Evolutionary conservation across 2,329 filamentous ascomycete genomes (phyloP).

Genomic region (Fusarium neocosmosporiellum): DNA sequence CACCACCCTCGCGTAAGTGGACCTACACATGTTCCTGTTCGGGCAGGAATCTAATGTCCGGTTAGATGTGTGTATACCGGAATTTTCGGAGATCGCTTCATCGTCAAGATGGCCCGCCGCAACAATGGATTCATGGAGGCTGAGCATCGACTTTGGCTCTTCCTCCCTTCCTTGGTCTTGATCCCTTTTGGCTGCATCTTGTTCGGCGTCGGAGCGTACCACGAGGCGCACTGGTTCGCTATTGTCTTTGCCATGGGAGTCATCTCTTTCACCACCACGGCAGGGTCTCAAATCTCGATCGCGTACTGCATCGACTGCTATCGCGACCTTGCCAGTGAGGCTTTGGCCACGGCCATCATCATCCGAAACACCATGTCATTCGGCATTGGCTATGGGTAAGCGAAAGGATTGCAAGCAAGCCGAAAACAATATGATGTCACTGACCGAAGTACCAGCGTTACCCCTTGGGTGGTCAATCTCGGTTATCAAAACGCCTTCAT

Average conservation of each 20-base stretch:
- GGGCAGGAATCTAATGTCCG: not conserved
- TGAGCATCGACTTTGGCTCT: slow-evolving; percentile 11
- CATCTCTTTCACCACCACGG: not conserved
- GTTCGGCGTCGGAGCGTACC: not conserved
- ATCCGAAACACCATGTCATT: slow-evolving; percentile 11
- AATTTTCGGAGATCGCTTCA: slow-evolving; percentile 2
- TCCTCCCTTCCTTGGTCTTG: not conserved
- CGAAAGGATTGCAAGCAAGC: not conserved
- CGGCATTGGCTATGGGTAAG: slow-evolving; percentile 3
- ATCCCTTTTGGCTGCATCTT: not conserved
- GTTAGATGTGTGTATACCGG: not conserved
- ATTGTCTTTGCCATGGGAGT: slow-evolving; percentile 1
- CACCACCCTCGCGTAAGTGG: not conserved
- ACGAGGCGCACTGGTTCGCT: not conserved
- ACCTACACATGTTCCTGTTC: not conserved
- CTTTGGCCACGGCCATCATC: slow-evolving; percentile 1
- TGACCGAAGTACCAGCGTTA: not conserved
- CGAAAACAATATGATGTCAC: not conserved
- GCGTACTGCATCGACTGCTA: slow-evolving; percentile 9
- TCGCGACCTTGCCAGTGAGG: not conserved
- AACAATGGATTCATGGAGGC: slow-evolving; percentile 9
- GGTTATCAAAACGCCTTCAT: slow-evolving; percentile 15
- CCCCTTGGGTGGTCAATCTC: slow-evolving; percentile 9
- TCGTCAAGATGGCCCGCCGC: not conserved
- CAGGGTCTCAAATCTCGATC: slow-evolving; percentile 1